Base-by-base conservation (phyloP, 306 rosid genomes). In the Alnus rubra region DNA sequence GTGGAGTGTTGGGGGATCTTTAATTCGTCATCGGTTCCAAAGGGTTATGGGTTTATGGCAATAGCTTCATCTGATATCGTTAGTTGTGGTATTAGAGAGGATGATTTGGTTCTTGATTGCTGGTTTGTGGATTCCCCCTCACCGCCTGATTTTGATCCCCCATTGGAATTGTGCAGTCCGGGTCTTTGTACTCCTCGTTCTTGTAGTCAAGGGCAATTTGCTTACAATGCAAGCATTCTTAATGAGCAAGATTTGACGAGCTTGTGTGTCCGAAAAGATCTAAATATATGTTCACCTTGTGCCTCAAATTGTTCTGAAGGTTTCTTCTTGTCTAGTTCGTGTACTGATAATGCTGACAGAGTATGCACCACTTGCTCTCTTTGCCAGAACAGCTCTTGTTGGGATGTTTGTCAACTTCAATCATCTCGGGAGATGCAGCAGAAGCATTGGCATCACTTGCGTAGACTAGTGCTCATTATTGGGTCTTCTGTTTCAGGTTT, bases 361-460 rank as follows among this genome's bases (percentile, higher is more conserved):
- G 89, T 91, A 13, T 95, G 98, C 87, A 90, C 98, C 2, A 88
- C 93, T 75, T 95, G 98, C 81, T 95, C 98, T 69, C 97, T 95
- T 76, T 95, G 99, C 87, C 98, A 95, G 81, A 95, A 95, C 81
- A 89, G 94, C 49, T 91, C 98, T 64, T 95, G 99, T 79, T 71
- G 71, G 84, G 83, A 81, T 56, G 82, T 85, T 30, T 95, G 99
- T 83, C 85, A 86, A 28, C 79, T 87, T 74, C 90, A 79, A 35
- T 76, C 93, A 8, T 64, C 92, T 10, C 50, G 81, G 4, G 89
- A 77, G 67, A 42, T 75, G 77, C 85, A 80, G 69, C 65, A 35
- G 56, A 88, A 78, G 76, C 81, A 68, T 67, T 88, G 95, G 99
- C 87, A 78, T 75, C 88, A 79, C 68, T 11, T 88, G 58, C 86